phyloP scores from a whole-genome alignment of 2,329 filamentous ascomycete species.

The Fusarium sp. region DNA sequence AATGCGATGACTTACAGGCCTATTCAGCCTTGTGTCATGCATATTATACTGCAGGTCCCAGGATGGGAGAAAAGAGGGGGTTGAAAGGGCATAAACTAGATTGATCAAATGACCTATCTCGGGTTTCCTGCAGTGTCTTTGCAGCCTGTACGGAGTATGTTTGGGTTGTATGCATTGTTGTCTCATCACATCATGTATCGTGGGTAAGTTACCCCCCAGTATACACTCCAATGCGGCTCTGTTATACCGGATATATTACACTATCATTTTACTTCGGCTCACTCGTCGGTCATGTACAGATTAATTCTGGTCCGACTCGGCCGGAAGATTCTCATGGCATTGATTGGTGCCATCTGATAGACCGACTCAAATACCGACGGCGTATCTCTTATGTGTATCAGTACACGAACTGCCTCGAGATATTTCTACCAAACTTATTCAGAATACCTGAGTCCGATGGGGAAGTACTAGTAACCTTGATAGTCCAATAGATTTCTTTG shows the following conservation, averaged over 20 bases:
- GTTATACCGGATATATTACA: neutral
- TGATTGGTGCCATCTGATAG: neutral
- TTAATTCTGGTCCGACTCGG: neutral
- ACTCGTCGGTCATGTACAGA: neutral
- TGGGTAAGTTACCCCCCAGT: neutral
- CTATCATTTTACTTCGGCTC: neutral
- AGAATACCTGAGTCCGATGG: neutral
- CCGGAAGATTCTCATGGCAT: constrained; percentile 8
- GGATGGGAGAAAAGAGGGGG: constrained; percentile 6
- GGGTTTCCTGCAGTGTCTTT: constrained; percentile 8
- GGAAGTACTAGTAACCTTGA: neutral
- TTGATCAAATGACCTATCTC: constrained; percentile 6
- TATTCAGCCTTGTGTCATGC: constrained; percentile 20
- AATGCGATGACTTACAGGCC: neutral
- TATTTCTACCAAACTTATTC: too few species aligned
- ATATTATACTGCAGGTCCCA: constrained; percentile 8
- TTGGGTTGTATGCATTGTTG: neutral
- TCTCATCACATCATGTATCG: neutral
- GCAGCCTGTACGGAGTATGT: neutral
- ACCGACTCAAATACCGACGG: neutral
- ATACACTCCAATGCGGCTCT: neutral
- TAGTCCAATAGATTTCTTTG: neutral
- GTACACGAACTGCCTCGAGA: too few species aligned
- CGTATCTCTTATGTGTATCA: neutral
- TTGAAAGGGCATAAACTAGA: neutral